Conservation (phyloP, 2,329 filamentous ascomycete genomes). For the Fusarium sp. region DNA sequence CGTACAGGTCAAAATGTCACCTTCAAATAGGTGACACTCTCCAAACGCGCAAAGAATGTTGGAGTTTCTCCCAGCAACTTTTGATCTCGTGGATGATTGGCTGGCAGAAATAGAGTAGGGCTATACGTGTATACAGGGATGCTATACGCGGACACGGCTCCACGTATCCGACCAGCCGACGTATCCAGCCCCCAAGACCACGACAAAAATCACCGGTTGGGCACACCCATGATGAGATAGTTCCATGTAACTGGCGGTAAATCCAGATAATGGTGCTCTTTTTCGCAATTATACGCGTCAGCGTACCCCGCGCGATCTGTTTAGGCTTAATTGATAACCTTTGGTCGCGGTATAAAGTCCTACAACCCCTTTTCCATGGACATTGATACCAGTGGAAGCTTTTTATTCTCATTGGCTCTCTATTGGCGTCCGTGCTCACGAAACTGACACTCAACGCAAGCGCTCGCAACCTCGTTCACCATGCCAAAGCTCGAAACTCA, state of each 20-base stretch:
- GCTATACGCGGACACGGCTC: background rate
- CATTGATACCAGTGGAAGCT: background rate
- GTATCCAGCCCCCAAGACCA: background rate
- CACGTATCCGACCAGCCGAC: background rate
- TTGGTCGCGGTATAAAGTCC: background rate
- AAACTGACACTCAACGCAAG: background rate
- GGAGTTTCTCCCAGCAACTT: background rate
- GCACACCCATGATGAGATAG: background rate
- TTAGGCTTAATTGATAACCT: background rate
- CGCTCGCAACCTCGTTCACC: background rate
- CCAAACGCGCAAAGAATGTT: background rate
- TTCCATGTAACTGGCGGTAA: background rate
- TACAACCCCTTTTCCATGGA: background rate
- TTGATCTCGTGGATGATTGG: background rate
- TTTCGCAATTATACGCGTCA: conserved; percentile 4
- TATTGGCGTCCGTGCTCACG: background rate
- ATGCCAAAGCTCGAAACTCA: conserved; percentile 40
- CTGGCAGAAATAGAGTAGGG: background rate
- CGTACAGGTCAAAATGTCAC: background rate
- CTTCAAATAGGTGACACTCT: background rate
- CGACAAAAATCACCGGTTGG: background rate
- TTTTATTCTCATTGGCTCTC: background rate
- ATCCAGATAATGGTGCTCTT: background rate
- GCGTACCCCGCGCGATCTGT: background rate
- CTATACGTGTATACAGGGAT: background rate